These are phyloP conservation scores for Ceratobasidium sp. DNA, from an alignment of 1,284 basidiomycete species.

Conservation along the genomic window DNA sequence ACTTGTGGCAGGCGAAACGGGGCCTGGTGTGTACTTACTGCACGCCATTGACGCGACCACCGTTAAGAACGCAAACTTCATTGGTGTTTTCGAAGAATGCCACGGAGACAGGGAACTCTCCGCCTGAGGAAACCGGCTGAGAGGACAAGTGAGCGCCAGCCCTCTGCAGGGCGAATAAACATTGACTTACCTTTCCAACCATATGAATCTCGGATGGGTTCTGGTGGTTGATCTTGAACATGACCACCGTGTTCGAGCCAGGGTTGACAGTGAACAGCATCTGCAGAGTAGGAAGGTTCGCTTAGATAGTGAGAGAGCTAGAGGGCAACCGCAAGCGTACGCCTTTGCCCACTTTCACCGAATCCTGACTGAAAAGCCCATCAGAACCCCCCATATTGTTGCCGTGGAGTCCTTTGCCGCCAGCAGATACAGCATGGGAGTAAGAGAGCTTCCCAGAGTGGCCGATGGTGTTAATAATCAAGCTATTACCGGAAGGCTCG, in stretches of 20 bases:
- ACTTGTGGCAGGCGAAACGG: background rate
- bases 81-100: slow-evolving; percentile 58
- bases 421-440: slow-evolving; percentile 56
- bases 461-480: slow-evolving; percentile 54
- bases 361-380: slow-evolving; percentile 62
- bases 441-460: slow-evolving; percentile 54
- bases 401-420: slow-evolving; percentile 60
- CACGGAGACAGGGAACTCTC: slow-evolving; percentile 63
- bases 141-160: background rate
- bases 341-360: slow-evolving; percentile 58
- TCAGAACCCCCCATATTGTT: slow-evolving; percentile 57
- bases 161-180: slow-evolving; percentile 53
- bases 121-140: slow-evolving; percentile 51
- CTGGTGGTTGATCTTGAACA: slow-evolving; percentile 60
- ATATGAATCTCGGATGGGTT: slow-evolving; percentile 58
- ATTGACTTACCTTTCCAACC: slow-evolving; percentile 55
- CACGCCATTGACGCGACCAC: slow-evolving; percentile 62
- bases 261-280: slow-evolving; percentile 61
- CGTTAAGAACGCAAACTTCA: slow-evolving; percentile 61
- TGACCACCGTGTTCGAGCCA: slow-evolving; percentile 62
- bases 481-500: slow-evolving; percentile 54
- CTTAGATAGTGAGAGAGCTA: background rate
- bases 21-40: slow-evolving; percentile 53
- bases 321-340: background rate
- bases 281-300: slow-evolving; percentile 36